These are phyloP conservation scores for Pichia cabralensis DNA, from an alignment of 805 yeast genomes.

Conservation along the genomic window DNA sequence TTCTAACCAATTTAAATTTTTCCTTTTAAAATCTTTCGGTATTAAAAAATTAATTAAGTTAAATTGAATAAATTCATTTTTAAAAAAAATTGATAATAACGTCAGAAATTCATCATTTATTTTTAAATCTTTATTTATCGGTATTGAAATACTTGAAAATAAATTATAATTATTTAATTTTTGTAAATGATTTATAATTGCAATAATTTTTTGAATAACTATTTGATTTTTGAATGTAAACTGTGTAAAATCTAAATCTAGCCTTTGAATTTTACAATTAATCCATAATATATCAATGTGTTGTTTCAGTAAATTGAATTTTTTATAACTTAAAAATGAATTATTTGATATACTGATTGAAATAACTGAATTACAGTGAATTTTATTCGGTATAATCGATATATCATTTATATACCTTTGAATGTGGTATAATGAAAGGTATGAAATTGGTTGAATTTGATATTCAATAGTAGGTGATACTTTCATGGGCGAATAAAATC, in stretches of 20 bases:
- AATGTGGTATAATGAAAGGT: slow-evolving; percentile 3
- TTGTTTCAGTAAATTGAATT: neutral
- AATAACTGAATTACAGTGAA: slow-evolving; percentile 3
- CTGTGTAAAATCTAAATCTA: slow-evolving; percentile 8
- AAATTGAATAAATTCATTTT: slow-evolving; percentile 4
- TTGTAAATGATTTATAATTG: slow-evolving; percentile 4
- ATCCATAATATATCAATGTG: slow-evolving; percentile 6
- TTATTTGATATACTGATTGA: slow-evolving; percentile 3
- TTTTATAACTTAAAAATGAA: slow-evolving; percentile 3
- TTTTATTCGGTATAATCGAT: neutral
- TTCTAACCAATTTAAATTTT: slow-evolving; percentile 6
- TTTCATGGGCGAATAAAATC: neutral
- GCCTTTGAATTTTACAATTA: slow-evolving; percentile 4
- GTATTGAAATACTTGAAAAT: slow-evolving; percentile 5
- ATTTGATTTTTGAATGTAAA: slow-evolving; percentile 3
- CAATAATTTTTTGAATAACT: neutral
- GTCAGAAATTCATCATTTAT: slow-evolving; percentile 3
- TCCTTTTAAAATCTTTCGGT: slow-evolving; percentile 3
- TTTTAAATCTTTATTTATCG: slow-evolving; percentile 1
- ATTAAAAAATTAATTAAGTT: slow-evolving; percentile 6
- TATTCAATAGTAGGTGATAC: slow-evolving; percentile 3
- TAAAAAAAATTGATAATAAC: neutral
- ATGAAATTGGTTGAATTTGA: slow-evolving; percentile 6
- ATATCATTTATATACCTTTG: slow-evolving; percentile 6
- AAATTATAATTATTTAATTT: slow-evolving; percentile 5